Base-by-base conservation (phyloP, 2,329 filamentous ascomycete species). In the Aspergillus aculeatinus region DNA sequence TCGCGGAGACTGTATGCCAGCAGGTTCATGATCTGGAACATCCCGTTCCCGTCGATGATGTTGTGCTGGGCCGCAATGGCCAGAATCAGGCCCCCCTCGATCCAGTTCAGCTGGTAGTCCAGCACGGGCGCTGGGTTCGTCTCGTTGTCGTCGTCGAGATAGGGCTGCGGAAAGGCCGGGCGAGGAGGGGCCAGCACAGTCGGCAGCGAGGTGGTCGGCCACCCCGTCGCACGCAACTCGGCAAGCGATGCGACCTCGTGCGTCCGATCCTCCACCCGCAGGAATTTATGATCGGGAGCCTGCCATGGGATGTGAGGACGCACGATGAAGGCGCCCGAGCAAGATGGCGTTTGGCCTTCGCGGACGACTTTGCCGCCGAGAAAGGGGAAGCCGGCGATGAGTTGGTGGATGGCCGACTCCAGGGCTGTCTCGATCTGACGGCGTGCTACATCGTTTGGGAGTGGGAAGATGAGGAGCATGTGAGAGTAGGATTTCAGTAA, bases 121-220 rank as follows among this genome's bases (percentile, higher is more conserved):
- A 72, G 48, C 2, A 69, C 66, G 1, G 67, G 68, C 10, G 60
- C 58, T 0, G 63, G 42, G 5, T 31, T 12, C 9, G n/a, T 48
- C 16, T 16, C 62, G 31, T 50, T 35, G 2, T 51, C 55, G 5
- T 66, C 58, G 16, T 68, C 60, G 2, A 52, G 63, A 57, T 75
- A 72, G 16, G 57, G 55, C 51, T 65, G 48, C 2, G 72, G 72
- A 49, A 75, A 70, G 1, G 66, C 67, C 9, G 66, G 67, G 9
- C 65, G 65, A 2, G 61, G 59, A 3, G 70, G 70, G 3, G 63
- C 62, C 7, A 77, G 62, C 5, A 72, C 35, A 3, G 65, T 70
- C 29, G 75, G 71, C 5, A 77, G 65, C 69, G 74, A 71, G 6
- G 57, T 59, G 12, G 71, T 64, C 1, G 74, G 72, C 4, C 59